These are phyloP conservation scores for Dactylonectria estremocensis DNA, from an alignment of 2,329 filamentous ascomycete genomes.

Conservation along the genomic window DNA sequence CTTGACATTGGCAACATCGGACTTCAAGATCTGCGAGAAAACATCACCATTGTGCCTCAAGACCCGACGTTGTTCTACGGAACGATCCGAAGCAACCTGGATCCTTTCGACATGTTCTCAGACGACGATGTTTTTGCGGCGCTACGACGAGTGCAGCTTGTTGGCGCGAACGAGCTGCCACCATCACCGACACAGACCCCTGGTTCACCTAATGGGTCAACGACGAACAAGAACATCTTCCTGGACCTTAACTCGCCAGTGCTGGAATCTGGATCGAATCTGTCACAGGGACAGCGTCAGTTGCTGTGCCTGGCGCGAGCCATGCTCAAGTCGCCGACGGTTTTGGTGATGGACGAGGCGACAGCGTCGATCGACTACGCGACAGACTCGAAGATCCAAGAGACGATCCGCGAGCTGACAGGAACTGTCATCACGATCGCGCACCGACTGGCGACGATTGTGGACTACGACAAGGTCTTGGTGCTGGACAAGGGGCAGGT, in stretches of 20 bases:
- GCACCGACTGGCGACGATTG: slow-evolving; percentile 95
- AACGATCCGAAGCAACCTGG: slow-evolving; percentile 91
- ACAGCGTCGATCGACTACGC: slow-evolving; percentile 98
- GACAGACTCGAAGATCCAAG: slow-evolving; percentile 96
- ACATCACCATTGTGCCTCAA: slow-evolving; percentile 97
- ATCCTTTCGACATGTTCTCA: slow-evolving; percentile 90
- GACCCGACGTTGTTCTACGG: slow-evolving; percentile 96
- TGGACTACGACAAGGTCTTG: slow-evolving; percentile 97
- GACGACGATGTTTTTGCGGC: slow-evolving; percentile 93
- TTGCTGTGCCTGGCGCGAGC: slow-evolving; percentile 94
- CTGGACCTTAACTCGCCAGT: slow-evolving; percentile 87
- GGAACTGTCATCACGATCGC: slow-evolving; percentile 98
- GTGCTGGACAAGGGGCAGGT: slow-evolving; percentile 92
- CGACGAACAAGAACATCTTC: slow-evolving; percentile 96
- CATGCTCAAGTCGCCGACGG: slow-evolving; percentile 90
- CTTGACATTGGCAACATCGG: slow-evolving; percentile 93
- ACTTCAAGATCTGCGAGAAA: slow-evolving; percentile 91
- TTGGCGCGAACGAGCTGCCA: slow-evolving; percentile 71
- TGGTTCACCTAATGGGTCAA: slow-evolving; percentile 48
- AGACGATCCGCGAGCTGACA: slow-evolving; percentile 92
- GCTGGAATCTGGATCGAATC: slow-evolving; percentile 91
- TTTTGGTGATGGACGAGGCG: slow-evolving; percentile 99
- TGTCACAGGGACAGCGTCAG: slow-evolving; percentile 96
- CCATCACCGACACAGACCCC: slow-evolving; percentile 46
- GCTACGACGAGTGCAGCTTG: slow-evolving; percentile 89